Evolutionary conservation across 441 rosid species (phyloP).

Genomic region (Erodium moschatum): DNA sequence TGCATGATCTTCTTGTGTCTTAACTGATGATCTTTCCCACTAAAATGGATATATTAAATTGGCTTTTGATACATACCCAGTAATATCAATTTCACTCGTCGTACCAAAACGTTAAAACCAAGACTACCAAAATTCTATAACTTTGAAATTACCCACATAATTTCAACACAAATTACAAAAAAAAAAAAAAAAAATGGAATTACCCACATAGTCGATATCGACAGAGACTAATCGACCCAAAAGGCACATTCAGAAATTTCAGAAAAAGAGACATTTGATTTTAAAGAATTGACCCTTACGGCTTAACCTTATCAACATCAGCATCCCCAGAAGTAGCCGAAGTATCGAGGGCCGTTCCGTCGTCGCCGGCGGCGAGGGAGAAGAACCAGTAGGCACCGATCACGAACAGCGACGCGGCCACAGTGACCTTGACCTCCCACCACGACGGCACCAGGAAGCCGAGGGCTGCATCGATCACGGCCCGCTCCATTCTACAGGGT

Average conservation of each 20-base stretch:
- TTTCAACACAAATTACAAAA: too few species aligned
- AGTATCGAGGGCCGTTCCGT: conserved; percentile 34
- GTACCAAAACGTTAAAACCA: too few species aligned
- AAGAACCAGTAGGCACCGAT: conserved; percentile 56
- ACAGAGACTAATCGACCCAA: background rate
- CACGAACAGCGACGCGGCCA: conserved; percentile 54
- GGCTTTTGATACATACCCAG: background rate
- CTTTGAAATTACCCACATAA: too few species aligned
- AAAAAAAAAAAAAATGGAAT: too few species aligned
- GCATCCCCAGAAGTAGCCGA: conserved; percentile 31
- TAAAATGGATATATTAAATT: background rate
- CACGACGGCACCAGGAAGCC: conserved; percentile 62
- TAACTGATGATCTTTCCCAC: too few species aligned
- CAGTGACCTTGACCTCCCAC: conserved; percentile 79
- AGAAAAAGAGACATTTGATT: background rate
- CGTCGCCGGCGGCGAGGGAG: conserved; percentile 32
- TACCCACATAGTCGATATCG: too few species aligned
- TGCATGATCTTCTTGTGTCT: background rate
- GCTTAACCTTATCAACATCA: conserved; percentile 31
- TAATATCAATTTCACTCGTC: background rate
- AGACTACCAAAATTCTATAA: background rate
- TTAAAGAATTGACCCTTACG: conserved; percentile 48
- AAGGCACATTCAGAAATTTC: background rate
- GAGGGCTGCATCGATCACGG: conserved; percentile 35
- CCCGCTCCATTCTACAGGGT: background rate